phyloP scores from a whole-genome alignment of 1,139 yeast species.

The Zygosaccharomyces sapae region DNA sequence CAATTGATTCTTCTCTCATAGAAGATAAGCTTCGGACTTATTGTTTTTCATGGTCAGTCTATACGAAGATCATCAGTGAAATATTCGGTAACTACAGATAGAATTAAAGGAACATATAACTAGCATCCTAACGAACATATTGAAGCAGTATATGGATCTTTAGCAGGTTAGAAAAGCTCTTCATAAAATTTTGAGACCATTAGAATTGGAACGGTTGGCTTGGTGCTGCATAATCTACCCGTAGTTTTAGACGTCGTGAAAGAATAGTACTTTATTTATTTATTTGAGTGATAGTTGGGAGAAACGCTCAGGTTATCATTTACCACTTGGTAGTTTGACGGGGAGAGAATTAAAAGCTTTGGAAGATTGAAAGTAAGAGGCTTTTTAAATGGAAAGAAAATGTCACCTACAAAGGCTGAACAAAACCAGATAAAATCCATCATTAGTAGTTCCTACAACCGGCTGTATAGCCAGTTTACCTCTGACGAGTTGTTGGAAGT shows the following conservation, averaged over 20 bases:
- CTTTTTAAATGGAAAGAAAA: neutral
- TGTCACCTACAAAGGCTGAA: slow-evolving; percentile 23
- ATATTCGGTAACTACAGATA: neutral
- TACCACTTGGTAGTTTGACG: neutral
- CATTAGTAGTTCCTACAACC: slow-evolving; percentile 60
- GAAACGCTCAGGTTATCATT: neutral
- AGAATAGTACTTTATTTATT: neutral
- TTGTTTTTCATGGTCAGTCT: neutral
- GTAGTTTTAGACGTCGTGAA: neutral
- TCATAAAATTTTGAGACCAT: neutral
- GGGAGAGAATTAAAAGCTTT: neutral
- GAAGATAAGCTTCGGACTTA: neutral
- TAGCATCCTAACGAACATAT: neutral
- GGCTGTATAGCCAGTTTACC: slow-evolving; percentile 54
- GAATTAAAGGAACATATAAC: neutral
- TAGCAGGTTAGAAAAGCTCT: neutral
- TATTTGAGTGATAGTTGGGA: neutral
- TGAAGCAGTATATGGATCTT: neutral
- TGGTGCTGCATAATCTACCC: neutral
- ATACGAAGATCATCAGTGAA: neutral
- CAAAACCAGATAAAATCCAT: slow-evolving; percentile 34
- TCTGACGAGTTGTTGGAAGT: slow-evolving; percentile 54
- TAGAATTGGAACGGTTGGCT: neutral
- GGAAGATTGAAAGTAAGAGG: neutral
- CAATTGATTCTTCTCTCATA: too few species aligned